Percentiles rank a stretch among this genome's conserved stretches.
Conservation (phyloP, 257 asterid genomes). For the Scutellaria galericulata region DNA sequence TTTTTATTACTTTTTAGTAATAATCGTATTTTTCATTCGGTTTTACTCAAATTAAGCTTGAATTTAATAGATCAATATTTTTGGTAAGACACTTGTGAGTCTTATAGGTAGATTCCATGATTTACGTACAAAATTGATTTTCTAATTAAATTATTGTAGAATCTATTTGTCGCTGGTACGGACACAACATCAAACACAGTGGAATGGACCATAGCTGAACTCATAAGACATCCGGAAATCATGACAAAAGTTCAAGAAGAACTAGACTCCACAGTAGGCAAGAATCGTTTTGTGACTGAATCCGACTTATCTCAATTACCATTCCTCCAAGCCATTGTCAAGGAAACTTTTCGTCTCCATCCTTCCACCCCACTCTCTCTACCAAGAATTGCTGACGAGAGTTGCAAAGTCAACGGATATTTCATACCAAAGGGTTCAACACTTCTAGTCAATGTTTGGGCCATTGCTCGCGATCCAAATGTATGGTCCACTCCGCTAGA, state of each 20-base stretch:
- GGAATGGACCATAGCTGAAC: constrained; percentile 89
- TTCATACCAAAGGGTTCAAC: constrained; percentile 76
- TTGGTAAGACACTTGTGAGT: neutral
- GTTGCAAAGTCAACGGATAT: constrained; percentile 72
- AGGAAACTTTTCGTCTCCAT: constrained; percentile 86
- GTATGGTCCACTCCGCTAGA: constrained; percentile 66
- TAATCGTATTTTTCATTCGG: too few relatives aligned
- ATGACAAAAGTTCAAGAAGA: constrained; percentile 61
- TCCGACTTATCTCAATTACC: constrained; percentile 58
- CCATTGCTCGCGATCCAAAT: constrained; percentile 78
- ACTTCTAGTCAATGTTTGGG: constrained; percentile 84
- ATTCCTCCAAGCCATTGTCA: constrained; percentile 68
- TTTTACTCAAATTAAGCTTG: too few relatives aligned
- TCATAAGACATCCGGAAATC: constrained; percentile 62
- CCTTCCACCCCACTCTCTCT: constrained; percentile 96
- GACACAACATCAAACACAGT: constrained; percentile 89
- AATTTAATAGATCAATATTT: too few relatives aligned
- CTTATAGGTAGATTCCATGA: neutral
- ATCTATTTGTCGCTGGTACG: constrained; percentile 76
- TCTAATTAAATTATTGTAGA: constrained; percentile 42
- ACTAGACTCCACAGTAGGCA: constrained; percentile 63
- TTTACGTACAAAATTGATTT: neutral
- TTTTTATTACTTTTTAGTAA: too few relatives aligned
- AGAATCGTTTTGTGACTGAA: constrained; percentile 59
- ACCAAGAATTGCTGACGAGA: constrained; percentile 66